Evolutionary conservation across 208 protist species (phyloP), one percentile per base, ranked within the genome.

Genomic region (Balamuthia mandrillaris): DNA sequence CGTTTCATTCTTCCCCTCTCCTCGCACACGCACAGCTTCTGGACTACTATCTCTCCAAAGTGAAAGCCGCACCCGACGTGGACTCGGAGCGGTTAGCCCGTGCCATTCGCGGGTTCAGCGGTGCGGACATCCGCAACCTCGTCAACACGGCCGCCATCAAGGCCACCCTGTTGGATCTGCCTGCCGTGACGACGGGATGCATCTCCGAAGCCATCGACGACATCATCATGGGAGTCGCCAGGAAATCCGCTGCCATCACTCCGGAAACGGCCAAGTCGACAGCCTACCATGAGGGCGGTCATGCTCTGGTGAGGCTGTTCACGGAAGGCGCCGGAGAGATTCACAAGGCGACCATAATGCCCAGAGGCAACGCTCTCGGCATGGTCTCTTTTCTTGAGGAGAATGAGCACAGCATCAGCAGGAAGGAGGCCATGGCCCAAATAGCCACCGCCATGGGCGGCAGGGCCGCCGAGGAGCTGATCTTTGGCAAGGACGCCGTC

Each of bases 281-380:
- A 12, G 97, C 98, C 0, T 96, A 97, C 39, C 97, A 98, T 91
- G 97, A 99, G 89, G 96, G 79, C 18, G 87, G 97, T 9, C 97
- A 98, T 91, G 94, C 97, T 1, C 84, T 99, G 4, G 92, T 98
- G 27, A 97, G 96, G 77, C 83, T 98, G 45, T 89, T 95, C 29
- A 93, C 95, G n/a, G 87, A 95, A 87, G 93, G 94, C 65, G 91
- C 93, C 24, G 90, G 94, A 41, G 95, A 90, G n/a, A 37, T 98
- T 4, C 90, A 98, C 61, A 98, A 99, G 89, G 95, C 97, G 1
- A 98, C 96, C 45, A 98, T 99, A 86, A 92, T 97, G 9, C 96
- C 85, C 35, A 16, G 88, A 37, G 88, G 88, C 54, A 6, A 42
- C 49, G 88, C 88, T 3, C 51, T 91, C 0, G 88, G 88, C 45